Evolutionary conservation across 306 rosid species (phyloP), one percentile per base, ranked within the genome.

Genomic region (Sicyos edulis): DNA sequence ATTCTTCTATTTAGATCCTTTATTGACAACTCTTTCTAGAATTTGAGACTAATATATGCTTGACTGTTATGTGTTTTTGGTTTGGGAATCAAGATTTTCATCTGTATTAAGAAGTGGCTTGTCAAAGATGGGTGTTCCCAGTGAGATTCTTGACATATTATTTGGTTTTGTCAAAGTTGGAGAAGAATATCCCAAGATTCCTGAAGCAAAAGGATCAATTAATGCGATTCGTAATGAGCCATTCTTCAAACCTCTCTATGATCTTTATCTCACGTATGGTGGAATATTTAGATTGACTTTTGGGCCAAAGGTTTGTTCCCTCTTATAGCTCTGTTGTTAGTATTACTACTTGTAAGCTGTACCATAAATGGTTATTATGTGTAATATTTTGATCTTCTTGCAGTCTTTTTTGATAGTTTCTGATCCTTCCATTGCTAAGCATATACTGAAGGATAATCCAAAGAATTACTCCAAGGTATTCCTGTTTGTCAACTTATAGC

Each of bases 381-480:
- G 50, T 21, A 40, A 57, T 29, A 59, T 63, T 32, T 42, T 82
- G 10, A 56, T 73, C 72, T 70, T 59, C 47, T 20, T 86, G 86
- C 93, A 93, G 99, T 87, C 97, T 8, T 93, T 93, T 83, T 70
- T 93, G 54, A 88, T 93, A 72, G 99, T 90, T 71, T 93, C 99
- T 1, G 97, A 93, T 87, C 99, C 99, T 10, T 78, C 96, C 70
- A 93, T 93, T 76, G 89, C 97, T 24, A 93, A 85, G 75, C 96
- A 83, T 80, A 91, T 93, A 79, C 83, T 93, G 80, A 88, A 68
- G 81, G 91, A 91, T 73, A 93, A 93, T 79, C 73, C 99, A 76
- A 93, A 91, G 90, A 92, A 86, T 55, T 93, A 93, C 81, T 93
- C 99, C 26, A 93, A 93, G 95, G 99, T 93, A 80, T 77, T 65